phyloP scores from a whole-genome alignment of 2,329 filamentous ascomycete genomes.

The Scedosporium minutisporum region DNA sequence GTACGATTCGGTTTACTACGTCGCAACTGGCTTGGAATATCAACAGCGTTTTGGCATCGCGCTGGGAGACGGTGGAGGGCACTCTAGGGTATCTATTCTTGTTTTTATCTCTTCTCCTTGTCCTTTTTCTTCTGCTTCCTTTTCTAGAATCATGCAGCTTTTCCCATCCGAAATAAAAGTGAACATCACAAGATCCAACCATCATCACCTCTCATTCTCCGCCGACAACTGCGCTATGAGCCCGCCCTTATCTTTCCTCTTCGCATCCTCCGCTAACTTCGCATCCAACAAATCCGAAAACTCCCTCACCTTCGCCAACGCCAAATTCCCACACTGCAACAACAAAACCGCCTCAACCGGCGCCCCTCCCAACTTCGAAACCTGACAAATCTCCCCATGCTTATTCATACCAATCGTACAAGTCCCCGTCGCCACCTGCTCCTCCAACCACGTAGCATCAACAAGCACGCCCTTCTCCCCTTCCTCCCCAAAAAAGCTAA shows the following conservation, averaged over 20 bases:
- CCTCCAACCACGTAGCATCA: conserved; percentile 66
- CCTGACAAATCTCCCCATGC: conserved; percentile 82
- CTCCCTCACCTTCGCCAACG: conserved; percentile 70
- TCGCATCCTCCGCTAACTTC: conserved; percentile 67
- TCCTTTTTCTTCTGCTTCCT: conserved; percentile 5
- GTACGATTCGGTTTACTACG: background rate
- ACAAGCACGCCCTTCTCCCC: conserved; percentile 57
- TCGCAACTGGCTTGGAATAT: conserved; percentile 11
- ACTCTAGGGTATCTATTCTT: conserved; percentile 6
- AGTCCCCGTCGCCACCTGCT: conserved; percentile 63
- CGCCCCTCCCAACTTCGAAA: conserved; percentile 80
- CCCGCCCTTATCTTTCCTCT: conserved; percentile 68
- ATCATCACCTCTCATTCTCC: conserved; percentile 61
- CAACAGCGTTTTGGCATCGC: background rate
- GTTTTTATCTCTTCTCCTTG: conserved; percentile 11
- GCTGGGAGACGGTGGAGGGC: background rate
- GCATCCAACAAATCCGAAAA: conserved; percentile 64
- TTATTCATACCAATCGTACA: conserved; percentile 79
- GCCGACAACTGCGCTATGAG: conserved; percentile 68
- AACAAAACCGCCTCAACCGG: conserved; percentile 71
- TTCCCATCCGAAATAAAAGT: background rate
- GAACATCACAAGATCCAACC: conserved; percentile 4
- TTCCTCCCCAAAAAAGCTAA: conserved; percentile 69
- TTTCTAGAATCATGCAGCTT: conserved; percentile 2
- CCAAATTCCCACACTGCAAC: conserved; percentile 65